phyloP scores from a whole-genome alignment of 352 stramenopile species.

The Aphanomyces stellatus region DNA sequence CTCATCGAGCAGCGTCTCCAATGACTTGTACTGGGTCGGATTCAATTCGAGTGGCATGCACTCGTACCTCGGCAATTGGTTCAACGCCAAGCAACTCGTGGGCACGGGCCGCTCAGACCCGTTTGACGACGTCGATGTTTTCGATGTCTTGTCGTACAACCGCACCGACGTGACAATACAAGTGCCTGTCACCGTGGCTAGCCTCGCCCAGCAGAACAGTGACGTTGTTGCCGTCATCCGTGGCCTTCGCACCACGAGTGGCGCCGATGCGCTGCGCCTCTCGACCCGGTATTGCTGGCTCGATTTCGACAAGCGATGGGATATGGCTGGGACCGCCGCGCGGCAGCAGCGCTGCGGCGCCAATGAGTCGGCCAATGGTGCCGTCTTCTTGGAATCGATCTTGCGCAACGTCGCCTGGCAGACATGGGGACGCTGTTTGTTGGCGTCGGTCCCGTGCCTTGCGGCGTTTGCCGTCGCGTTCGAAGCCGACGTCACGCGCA shows the following conservation, averaged over 20 bases:
- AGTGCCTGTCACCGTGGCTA: background rate
- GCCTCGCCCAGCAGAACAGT: background rate
- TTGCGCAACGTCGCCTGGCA: background rate
- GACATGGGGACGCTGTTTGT: background rate
- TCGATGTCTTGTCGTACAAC: too few species aligned
- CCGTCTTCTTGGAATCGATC: background rate
- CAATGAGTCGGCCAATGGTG: background rate
- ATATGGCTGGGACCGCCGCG: background rate
- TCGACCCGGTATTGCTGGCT: background rate
- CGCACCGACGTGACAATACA: too few species aligned
- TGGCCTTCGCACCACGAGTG: background rate
- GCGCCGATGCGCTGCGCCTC: background rate
- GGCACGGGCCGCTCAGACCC: background rate
- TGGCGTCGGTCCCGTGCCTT: background rate
- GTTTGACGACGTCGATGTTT: too few species aligned
- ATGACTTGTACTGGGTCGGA: background rate
- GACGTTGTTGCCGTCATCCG: background rate
- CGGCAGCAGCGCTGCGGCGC: background rate
- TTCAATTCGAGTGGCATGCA: background rate
- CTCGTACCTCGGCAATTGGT: background rate
- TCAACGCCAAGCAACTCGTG: background rate
- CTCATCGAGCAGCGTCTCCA: background rate
- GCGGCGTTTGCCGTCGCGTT: background rate
- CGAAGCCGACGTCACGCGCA: background rate
- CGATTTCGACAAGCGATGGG: background rate